These are phyloP conservation scores for Boletus sp. DNA, from an alignment of 768 basidiomycete genomes.

Conservation along the genomic window DNA sequence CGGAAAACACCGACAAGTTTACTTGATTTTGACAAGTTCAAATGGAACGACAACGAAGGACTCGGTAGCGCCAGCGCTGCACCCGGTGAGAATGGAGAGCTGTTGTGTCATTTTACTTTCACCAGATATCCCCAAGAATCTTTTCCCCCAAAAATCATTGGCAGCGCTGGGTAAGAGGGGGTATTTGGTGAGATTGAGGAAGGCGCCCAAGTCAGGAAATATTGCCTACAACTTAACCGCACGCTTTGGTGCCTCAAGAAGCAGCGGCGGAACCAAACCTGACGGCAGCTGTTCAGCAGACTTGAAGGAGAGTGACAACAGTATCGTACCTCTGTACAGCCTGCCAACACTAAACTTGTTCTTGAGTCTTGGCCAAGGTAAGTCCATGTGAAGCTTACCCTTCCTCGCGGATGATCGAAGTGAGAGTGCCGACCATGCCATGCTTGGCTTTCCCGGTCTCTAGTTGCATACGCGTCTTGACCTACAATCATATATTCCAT, in stretches of 20 bases:
- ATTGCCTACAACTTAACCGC: constrained; percentile 85
- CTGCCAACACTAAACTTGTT: constrained; percentile 55
- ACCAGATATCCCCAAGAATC: constrained; percentile 57
- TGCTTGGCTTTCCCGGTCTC: constrained; percentile 73
- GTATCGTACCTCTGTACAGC: constrained; percentile 73
- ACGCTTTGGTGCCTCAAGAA: constrained; percentile 97
- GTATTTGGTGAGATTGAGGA: background rate
- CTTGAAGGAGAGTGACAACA: background rate
- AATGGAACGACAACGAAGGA: constrained; percentile 95
- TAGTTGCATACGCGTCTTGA: constrained; percentile 99
- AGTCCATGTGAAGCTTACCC: constrained; percentile 53
- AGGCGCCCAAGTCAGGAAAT: background rate
- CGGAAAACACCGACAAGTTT: constrained; percentile 20
- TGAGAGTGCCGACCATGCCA: constrained; percentile 81
- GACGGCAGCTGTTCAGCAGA: background rate
- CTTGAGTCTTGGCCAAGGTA: background rate
- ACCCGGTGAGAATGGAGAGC: constrained; percentile 88
- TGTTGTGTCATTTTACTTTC: constrained; percentile 83
- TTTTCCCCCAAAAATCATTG: constrained; percentile 96
- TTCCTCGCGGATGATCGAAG: constrained; percentile 81
- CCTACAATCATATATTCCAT: constrained; percentile 42
- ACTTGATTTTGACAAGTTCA: constrained; percentile 90
- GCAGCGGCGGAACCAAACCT: constrained; percentile 92
- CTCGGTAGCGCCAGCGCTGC: constrained; percentile 93
- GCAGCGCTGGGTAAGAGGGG: constrained; percentile 50